Base-by-base conservation (phyloP, 164 flowering plant species). In the Saururus chinensis region DNA sequence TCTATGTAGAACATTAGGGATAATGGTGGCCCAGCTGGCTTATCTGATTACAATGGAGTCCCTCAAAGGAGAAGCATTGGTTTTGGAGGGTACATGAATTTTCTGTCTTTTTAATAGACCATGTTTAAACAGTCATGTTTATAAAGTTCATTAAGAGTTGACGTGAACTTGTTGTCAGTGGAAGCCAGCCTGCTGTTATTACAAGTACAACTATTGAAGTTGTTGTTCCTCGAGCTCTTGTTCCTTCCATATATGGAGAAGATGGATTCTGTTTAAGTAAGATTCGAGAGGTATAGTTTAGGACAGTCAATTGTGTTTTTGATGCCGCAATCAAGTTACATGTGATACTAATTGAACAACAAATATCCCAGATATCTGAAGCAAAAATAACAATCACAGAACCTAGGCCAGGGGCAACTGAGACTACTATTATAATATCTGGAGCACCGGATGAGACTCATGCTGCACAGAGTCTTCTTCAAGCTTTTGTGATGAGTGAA, bases 391-490 rank as follows among this genome's bases (percentile, higher is more conserved):
- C 79, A 49, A 87, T 93, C 26, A 80, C 76, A 30, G 93, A 88
- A 58, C 81, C 97, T 4, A 80, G 82, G 75, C 89, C 87, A 51
- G 97, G 89, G 70, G 89, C 86, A 51, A 66, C 77, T 1, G 97
- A 93, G 73, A 87, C 97, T 54, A 68, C 64, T 60, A 85, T 90
- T 64, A 78, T 82, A 64, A 90, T 93, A 73, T 85, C 92, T 60
- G 99, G 97, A 48, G 83, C 95, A 7, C 99, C 99, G 53, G 99
- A 93, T 62, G 87, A 90, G 75, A 83, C 95, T 14, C 85, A 88
- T 75, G 99, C 99, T 51, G 99, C 99, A 30, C 99, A 93, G 62
- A 83, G 89, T 80, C 96, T 93, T 65, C 91, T 93, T 72, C 99
- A 93, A 75, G 99, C 99, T 55, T 93, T 93, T 82, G 99, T 93